Conservation (phyloP, 2,329 filamentous ascomycete species). For the Aspergillus sp. region DNA sequence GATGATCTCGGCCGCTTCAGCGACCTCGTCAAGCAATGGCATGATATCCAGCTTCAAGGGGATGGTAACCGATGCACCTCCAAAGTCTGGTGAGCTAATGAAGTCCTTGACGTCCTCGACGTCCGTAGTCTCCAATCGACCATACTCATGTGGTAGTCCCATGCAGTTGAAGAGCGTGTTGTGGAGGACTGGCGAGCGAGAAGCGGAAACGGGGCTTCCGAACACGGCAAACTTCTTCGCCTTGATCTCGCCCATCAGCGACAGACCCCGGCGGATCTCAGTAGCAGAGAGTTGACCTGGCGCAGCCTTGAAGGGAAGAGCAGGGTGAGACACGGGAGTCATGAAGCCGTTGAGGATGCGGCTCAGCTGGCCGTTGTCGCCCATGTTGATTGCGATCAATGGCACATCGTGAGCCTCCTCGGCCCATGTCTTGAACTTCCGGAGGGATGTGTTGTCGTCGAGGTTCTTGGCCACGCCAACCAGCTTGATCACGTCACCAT, state of each 20-base stretch:
- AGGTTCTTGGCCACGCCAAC: conserved; percentile 70
- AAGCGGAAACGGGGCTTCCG: conserved; percentile 74
- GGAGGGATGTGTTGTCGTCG: conserved; percentile 80
- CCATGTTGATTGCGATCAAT: conserved; percentile 95
- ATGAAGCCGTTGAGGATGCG: conserved; percentile 87
- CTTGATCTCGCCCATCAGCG: conserved; percentile 71
- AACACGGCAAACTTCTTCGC: conserved; percentile 78
- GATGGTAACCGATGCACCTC: conserved; percentile 91
- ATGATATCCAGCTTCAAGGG: conserved; percentile 89
- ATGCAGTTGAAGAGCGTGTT: conserved; percentile 71
- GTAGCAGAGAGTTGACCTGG: conserved; percentile 86
- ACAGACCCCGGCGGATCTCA: conserved; percentile 74
- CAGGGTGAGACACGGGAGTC: conserved; percentile 86
- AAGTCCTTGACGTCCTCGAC: conserved; percentile 55
- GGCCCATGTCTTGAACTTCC: conserved; percentile 73
- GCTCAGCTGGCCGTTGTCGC: conserved; percentile 75
- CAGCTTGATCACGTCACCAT: conserved; percentile 90
- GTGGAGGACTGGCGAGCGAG: conserved; percentile 81
- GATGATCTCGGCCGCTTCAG: conserved; percentile 70
- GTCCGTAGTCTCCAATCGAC: conserved; percentile 64
- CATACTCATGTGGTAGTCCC: conserved; percentile 81
- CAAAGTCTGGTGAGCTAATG: conserved; percentile 68
- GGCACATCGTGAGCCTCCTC: conserved; percentile 67
- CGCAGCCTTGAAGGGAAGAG: conserved; percentile 84
- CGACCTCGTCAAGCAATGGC: conserved; percentile 69